Base-by-base conservation (phyloP, 345 rosid species). In the Arabidopsis suecica region DNA sequence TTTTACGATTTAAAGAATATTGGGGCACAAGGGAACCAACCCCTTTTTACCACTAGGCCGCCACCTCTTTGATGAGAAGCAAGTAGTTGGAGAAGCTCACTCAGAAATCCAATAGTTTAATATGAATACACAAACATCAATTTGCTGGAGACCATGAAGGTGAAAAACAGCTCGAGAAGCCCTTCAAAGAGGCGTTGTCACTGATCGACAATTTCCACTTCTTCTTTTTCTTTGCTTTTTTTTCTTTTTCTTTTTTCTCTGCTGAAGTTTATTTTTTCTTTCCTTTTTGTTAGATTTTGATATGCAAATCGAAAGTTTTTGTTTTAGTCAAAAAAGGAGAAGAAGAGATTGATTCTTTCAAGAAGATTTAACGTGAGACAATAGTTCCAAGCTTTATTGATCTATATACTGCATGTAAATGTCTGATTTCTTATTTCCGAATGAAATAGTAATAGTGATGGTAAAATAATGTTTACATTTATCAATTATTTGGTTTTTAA, bases 141-240 rank as follows among this genome's bases (percentile, higher is more conserved):
- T 16, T 16, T 16, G 18, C 18, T 16, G 18, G 18, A 16, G 72
- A 50, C 12, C 42, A 47, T 20, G 81, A 44, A n/a, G 61, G 65
- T 48, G 61, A 69, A 74, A n/a, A 62, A 56, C 38, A 55, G 20
- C 32, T 65, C 49, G 14, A 42, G 40, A 25, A 73, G 69, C 47
- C 4, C 68, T 44, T 70, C 79, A 3, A 11, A 23, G 7, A 76
- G 97, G 13, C 90, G 88, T 47, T 95, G 92, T 16, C 97, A 91
- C 69, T 88, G 42, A 69, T 73, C 63, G 18, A 40, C 6, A 9
- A 18, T 61, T 28, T 51, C 68, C 25, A 40, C 37, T 41, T 58
- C 2, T 14, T 42, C 18, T 69, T 57, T 23, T 42, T 6, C 23
- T 5, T 16, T 16, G 18, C 22, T 5, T 8, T 34, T 18, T 9